Base-by-base conservation (phyloP, 192 early-diverging fungal genomes). In the Borealophlyctis nickersoniae region DNA sequence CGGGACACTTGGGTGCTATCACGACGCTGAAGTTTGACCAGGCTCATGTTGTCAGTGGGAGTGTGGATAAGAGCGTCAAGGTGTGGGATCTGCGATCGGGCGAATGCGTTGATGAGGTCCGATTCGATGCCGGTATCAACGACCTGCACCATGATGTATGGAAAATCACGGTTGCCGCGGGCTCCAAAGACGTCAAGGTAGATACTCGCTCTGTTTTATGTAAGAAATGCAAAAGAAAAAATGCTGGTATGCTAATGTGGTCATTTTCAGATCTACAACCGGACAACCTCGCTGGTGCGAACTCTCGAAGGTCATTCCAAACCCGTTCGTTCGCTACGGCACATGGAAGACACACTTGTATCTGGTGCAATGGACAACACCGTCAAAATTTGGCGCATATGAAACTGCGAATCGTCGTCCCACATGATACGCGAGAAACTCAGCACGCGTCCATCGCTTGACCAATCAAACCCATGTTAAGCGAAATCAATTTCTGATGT, bases 41-140 rank as follows among this genome's bases (percentile, higher is more conserved):
- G 26, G 48, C 30, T 23, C 32, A 63, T 36, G 55, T 77, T 13
- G 35, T 72, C 30, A 55, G 63, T 26, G 76, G 72, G 0, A 66
- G 70, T 36, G 57, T 68, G 29, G 76, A 77, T 58, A 69, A 58
- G 49, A 74, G 60, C n/a, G 53, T 77, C n/a, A 70, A 73, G 70
- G 70, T 77, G 14, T 77, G 76, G 76, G 76, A 77, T 58, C 58
- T 77, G 2, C 60, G 76, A 39, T 58, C 59, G 27, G 76, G 76
- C 33, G 56, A 74, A 36, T 50, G 58, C 16, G 48, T 63, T 2
- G 67, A 77, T 22, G 22, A 65, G 9, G 45, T 77, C 53, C 62
- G 65, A 4, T 58, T 69, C 35, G 52, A 62, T 32, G 56, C 52
- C 30, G 26, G 58, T 33, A 58, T 77, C 27, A 74, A 57, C 39